Evolutionary conservation across 768 basidiomycete genomes (phyloP).

Genomic region (Kwoniella newhampshirensis): DNA sequence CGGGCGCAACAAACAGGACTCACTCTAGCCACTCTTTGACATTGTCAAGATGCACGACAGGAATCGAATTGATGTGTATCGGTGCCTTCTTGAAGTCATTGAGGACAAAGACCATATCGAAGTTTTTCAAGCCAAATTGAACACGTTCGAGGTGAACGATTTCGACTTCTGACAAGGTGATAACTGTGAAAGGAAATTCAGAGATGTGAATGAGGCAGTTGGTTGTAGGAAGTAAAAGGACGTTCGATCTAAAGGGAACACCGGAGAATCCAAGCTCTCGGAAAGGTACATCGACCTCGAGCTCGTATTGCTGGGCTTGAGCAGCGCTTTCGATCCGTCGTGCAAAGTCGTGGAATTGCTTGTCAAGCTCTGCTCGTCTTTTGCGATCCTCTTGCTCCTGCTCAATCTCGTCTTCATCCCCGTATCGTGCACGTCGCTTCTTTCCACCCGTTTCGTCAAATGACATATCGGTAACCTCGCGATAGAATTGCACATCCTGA

Average conservation of each 20-base stretch:
- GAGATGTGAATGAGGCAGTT: slow-evolving; percentile 94
- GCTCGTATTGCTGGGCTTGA: slow-evolving; percentile 68
- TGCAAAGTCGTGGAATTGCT: slow-evolving; percentile 88
- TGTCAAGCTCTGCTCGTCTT: slow-evolving; percentile 82
- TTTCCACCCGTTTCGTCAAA: slow-evolving; percentile 99
- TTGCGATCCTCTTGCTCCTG: slow-evolving; percentile 96
- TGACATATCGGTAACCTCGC: slow-evolving; percentile 94
- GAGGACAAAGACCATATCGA: slow-evolving; percentile 95
- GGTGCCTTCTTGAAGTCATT: slow-evolving; percentile 91
- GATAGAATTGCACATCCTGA: slow-evolving; percentile 96
- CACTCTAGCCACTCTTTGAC: slow-evolving; percentile 99
- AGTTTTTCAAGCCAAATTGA: slow-evolving; percentile 92
- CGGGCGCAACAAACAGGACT: slow-evolving; percentile 52
- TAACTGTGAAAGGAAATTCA: slow-evolving; percentile 92
- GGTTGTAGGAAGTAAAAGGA: slow-evolving; percentile 90
- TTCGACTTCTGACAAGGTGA: slow-evolving; percentile 91
- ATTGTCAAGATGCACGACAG: slow-evolving; percentile 83
- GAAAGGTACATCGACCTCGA: slow-evolving; percentile 96
- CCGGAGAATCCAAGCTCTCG: slow-evolving; percentile 94
- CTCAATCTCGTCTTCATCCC: slow-evolving; percentile 98
- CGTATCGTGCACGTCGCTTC: slow-evolving; percentile 93
- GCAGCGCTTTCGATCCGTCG: slow-evolving; percentile 91
- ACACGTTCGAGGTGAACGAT: slow-evolving; percentile 96
- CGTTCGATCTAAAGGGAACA: slow-evolving; percentile 93
- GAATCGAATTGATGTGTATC: slow-evolving; percentile 95